Conservation (phyloP, 768 basidiomycete genomes). For the Leucocoprinus leucothites region DNA sequence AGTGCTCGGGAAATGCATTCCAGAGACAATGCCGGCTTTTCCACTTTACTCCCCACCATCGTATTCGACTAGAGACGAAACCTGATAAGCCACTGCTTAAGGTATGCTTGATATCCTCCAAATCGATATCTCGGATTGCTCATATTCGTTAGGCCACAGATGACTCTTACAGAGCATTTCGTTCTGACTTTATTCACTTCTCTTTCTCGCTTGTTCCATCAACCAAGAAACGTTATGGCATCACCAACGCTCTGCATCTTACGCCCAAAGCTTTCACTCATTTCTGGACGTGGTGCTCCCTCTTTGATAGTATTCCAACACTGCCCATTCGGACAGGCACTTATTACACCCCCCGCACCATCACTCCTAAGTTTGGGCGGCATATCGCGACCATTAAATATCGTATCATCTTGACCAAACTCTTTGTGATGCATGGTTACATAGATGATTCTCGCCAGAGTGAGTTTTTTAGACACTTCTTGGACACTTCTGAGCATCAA, state of each 20-base stretch:
- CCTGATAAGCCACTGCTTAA: constrained; percentile 35
- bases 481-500: not conserved
- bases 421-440: constrained; percentile 87
- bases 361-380: constrained; percentile 84
- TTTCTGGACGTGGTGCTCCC: constrained; percentile 90
- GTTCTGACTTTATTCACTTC: constrained; percentile 92
- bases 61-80: constrained; percentile 62
- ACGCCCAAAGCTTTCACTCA: constrained; percentile 83
- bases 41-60: constrained; percentile 77
- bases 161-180: constrained; percentile 86
- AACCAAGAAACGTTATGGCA: constrained; percentile 28
- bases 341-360: constrained; percentile 65
- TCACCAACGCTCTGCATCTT: constrained; percentile 55
- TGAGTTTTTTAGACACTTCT: constrained; percentile 24
- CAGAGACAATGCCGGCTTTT: constrained; percentile 80
- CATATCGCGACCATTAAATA: constrained; percentile 93
- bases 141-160: constrained; percentile 31
- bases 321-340: constrained; percentile 88
- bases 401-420: constrained; percentile 67
- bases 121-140: not conserved
- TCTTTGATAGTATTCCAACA: constrained; percentile 77
- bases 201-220: constrained; percentile 82
- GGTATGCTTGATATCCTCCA: constrained; percentile 29
- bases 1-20: constrained; percentile 60
- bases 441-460: constrained; percentile 73